These are phyloP conservation scores for Litsea cubeba DNA, from an alignment of 164 flowering plant species.

Conservation along the genomic window DNA sequence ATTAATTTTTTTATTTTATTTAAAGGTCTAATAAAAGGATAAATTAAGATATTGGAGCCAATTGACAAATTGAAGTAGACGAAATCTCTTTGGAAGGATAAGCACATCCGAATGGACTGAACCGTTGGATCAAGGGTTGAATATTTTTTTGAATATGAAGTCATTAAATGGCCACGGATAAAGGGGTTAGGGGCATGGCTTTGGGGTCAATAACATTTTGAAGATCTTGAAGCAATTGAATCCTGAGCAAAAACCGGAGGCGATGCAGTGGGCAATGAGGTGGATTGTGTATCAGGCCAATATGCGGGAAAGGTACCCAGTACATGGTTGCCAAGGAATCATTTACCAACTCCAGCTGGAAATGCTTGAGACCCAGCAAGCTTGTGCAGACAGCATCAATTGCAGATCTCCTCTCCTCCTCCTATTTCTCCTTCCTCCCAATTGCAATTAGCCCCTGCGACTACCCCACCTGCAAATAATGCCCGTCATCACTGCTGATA, in stretches of 20 bases:
- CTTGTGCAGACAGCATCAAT: slow-evolving; percentile 40
- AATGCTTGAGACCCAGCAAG: slow-evolving; percentile 28
- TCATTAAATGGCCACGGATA: no score
- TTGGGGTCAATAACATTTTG: slow-evolving; percentile 49
- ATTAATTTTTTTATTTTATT: no score
- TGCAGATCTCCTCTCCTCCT: slow-evolving; percentile 8
- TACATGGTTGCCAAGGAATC: slow-evolving; percentile 33
- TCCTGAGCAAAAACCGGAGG: slow-evolving; percentile 19
- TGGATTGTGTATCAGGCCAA: slow-evolving; percentile 36
- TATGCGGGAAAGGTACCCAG: slow-evolving; percentile 36
- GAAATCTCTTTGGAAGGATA: no score
- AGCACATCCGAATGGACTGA: no score
- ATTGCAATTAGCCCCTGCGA: slow-evolving; percentile 12
- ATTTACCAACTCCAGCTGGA: slow-evolving; percentile 16
- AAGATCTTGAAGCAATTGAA: slow-evolving; percentile 25
- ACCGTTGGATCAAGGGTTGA: no score
- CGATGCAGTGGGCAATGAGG: no score
- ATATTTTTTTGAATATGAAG: no score
- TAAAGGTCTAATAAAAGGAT: no score
- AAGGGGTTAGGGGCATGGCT: no score
- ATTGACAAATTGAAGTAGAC: no score
- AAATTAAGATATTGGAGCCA: no score
- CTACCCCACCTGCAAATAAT: background rate
- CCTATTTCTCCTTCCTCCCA: slow-evolving; percentile 8
- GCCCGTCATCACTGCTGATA: background rate